Conservation (phyloP, 371 early-diverging fungal species). For the Mucor circinelloides region DNA sequence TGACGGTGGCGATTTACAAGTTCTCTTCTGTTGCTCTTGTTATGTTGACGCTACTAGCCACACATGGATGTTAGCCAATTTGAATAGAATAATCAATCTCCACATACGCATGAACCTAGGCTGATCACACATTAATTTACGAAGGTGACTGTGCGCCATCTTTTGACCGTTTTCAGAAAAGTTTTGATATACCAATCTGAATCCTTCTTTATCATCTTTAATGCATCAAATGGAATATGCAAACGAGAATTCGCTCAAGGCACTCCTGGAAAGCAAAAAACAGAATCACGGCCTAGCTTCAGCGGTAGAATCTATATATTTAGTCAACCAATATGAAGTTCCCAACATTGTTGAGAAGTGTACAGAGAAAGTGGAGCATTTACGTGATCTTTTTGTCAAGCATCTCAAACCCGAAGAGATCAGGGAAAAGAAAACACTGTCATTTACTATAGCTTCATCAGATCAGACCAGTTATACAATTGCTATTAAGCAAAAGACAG, state of each 20-base stretch:
- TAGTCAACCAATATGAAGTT: background rate
- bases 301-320: background rate
- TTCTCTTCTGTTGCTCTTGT: too few species aligned
- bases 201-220: background rate
- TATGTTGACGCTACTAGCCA: too few species aligned
- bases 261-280: background rate
- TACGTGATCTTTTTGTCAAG: background rate
- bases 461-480: background rate
- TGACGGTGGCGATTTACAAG: too few species aligned
- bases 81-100: too few species aligned
- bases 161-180: background rate
- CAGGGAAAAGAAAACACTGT: background rate
- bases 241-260: background rate
- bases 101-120: too few species aligned
- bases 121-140: too few species aligned
- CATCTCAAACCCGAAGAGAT: background rate
- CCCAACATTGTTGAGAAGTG: background rate
- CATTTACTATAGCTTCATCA: background rate
- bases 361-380: background rate
- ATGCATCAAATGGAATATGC: background rate
- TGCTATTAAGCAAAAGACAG: background rate
- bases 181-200: too few species aligned
- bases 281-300: background rate
- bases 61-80: too few species aligned
- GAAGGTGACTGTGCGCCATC: background rate